These are phyloP conservation scores for Inonotus obliquus DNA, from an alignment of 1,284 basidiomycete genomes.

Conservation along the genomic window DNA sequence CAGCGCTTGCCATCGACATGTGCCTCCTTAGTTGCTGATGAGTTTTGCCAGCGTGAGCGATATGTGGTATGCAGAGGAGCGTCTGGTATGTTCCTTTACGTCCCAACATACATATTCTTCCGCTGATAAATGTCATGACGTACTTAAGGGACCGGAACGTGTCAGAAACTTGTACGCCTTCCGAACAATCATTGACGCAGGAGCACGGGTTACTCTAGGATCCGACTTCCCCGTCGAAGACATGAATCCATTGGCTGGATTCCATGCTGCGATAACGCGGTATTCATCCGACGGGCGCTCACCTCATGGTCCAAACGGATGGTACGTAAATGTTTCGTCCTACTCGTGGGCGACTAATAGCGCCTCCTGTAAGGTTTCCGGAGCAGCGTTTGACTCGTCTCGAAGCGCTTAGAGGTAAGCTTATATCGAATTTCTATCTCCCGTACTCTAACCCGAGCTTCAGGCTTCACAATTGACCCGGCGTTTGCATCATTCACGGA, in stretches of 20 bases:
- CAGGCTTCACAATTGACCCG: constrained; percentile 71
- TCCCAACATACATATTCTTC: constrained; percentile 1
- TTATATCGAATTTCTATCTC: neutral
- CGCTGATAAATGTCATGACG: constrained; percentile 2
- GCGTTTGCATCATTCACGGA: constrained; percentile 88
- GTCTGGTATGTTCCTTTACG: constrained; percentile 49
- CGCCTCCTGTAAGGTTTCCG: constrained; percentile 58
- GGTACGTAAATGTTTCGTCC: constrained; percentile 40
- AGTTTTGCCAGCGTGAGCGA: constrained; percentile 59
- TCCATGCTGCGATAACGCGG: constrained; percentile 83
- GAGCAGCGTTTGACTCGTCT: constrained; percentile 70
- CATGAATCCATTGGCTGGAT: constrained; percentile 71
- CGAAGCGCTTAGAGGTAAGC: constrained; percentile 63
- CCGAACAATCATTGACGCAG: constrained; percentile 60
- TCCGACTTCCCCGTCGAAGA: constrained; percentile 89
- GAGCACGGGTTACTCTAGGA: constrained; percentile 66
- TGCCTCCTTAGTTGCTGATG: neutral
- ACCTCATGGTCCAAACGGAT: constrained; percentile 79
- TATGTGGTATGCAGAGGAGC: constrained; percentile 86
- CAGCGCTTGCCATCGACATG: constrained; percentile 21
- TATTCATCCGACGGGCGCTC: constrained; percentile 68
- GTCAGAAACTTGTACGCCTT: constrained; percentile 87
- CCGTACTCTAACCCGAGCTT: neutral
- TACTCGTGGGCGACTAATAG: neutral
- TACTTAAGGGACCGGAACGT: constrained; percentile 68